Percentiles rank a stretch among this genome's conserved stretches.
These are phyloP conservation scores for Beauveria varroae DNA, from an alignment of 2,329 filamentous ascomycete species.

Conservation along the genomic window DNA sequence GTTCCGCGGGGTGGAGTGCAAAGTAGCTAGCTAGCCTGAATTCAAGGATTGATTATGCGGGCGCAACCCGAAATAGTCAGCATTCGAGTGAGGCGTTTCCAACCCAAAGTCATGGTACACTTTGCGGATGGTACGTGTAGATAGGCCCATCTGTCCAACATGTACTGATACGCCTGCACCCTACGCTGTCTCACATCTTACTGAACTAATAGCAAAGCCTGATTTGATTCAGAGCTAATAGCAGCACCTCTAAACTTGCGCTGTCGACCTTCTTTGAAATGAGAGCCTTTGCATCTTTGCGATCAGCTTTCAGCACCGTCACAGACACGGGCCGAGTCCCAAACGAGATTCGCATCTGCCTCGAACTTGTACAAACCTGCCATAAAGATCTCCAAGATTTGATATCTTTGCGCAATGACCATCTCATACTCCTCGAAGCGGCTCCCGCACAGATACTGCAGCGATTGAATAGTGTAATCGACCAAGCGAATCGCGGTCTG, in stretches of 20 bases:
- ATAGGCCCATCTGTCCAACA: background rate
- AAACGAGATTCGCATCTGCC: conserved; percentile 19
- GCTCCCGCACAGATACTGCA: conserved; percentile 19
- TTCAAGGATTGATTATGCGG: background rate
- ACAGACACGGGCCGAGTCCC: conserved; percentile 21
- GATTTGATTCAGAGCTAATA: background rate
- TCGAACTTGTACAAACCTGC: conserved; percentile 26
- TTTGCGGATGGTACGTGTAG: no score
- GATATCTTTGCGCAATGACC: conserved; percentile 23
- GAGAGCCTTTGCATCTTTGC: conserved; percentile 4
- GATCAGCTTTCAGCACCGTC: background rate
- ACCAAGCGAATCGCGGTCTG: conserved; percentile 20
- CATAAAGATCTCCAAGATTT: conserved; percentile 25
- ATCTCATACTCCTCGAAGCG: conserved; percentile 18
- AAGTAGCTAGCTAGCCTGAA: background rate
- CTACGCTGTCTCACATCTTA: background rate
- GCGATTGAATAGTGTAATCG: conserved; percentile 23
- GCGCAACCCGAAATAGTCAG: background rate
- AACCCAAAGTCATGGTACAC: background rate
- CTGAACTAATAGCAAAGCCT: background rate
- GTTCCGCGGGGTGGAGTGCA: background rate
- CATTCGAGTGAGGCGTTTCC: background rate
- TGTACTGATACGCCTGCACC: background rate
- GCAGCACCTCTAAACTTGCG: background rate
- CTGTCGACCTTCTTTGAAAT: background rate